These are phyloP conservation scores for Globisporangium cederbergense DNA, from an alignment of 352 stramenopile genomes.

Conservation along the genomic window DNA sequence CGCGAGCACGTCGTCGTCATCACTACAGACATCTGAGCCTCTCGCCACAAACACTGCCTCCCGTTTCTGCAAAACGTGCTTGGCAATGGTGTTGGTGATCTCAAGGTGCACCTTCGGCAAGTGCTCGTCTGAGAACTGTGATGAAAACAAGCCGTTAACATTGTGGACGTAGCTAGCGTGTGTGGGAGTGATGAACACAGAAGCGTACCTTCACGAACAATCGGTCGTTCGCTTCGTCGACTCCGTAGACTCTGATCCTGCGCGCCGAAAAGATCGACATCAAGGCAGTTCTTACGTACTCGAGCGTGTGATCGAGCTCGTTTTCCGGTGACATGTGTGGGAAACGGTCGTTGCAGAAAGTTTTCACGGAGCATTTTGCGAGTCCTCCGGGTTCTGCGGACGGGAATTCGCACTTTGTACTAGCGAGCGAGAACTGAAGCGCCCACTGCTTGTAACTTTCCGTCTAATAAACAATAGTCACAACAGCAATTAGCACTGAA, in stretches of 20 bases:
- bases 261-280: slow-evolving; percentile 52
- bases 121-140: slow-evolving; percentile 58
- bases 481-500: neutral
- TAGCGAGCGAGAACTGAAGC: slow-evolving; percentile 54
- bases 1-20: slow-evolving; percentile 23
- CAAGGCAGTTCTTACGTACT: slow-evolving; percentile 60
- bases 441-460: slow-evolving; percentile 79
- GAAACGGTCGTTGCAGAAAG: slow-evolving; percentile 77
- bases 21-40: slow-evolving; percentile 11
- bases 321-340: slow-evolving; percentile 72
- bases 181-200: neutral
- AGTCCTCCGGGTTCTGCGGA: slow-evolving; percentile 35
- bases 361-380: slow-evolving; percentile 57
- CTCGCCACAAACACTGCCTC: slow-evolving; percentile 11
- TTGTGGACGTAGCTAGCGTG: neutral
- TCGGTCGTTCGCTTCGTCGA: slow-evolving; percentile 35
- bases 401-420: slow-evolving; percentile 33
- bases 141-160: neutral
- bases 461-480: slow-evolving; percentile 21
- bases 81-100: slow-evolving; percentile 30
- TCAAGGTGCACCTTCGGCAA: slow-evolving; percentile 35
- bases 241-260: slow-evolving; percentile 58
- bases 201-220: slow-evolving; percentile 59
- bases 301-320: slow-evolving; percentile 72
- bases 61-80: slow-evolving; percentile 32